Evolutionary conservation across 2,329 filamentous ascomycete species (phyloP), one percentile per base, ranked within the genome.

Genomic region (Cladophialophora chaetospira): DNA sequence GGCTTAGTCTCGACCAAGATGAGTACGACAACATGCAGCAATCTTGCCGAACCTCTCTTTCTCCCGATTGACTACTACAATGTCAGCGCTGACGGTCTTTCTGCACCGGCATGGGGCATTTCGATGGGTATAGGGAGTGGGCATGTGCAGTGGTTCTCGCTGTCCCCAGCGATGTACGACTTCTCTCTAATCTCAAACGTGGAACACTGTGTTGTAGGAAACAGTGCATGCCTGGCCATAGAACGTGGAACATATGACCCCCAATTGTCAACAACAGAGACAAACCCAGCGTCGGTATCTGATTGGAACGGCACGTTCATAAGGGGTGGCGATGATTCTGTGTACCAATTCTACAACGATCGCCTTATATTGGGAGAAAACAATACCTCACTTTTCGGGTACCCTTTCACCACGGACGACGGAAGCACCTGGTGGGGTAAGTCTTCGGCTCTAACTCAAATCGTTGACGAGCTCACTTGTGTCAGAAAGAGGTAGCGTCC

Each of bases 21-120:
- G 36, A 40, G 15, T 4, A 40, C 36, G 23, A 6, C 36, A 19
- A 40, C 36, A 10, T 40, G 36, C 23, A 6, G 9, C 10, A 11
- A 40, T 21, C 36, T 40, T 17, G 15, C 36, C 36, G 15, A 4
- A 40, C 36, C 36, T 10, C 36, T 40, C 36, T 40, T 19, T 15
- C 36, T 40, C 23, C 36, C 36, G 15, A 40, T 40, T 4, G 23
- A 15, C 23, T 40, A 40, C 17, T 10, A 40, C 17, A 10, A 40
- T 15, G 36, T 40, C 6, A 19, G 36, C 8, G 15, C 17, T 15
- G 38, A n/a, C n/a, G 21, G 15, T 35, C 26, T 11, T 28, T 15
- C 19, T n/a, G 53, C 53, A 21, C 38, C 36, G 4, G 46, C 53
- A 17, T 45, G 36, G 53, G 53, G 53, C 28, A 33, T 51, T n/a